These are phyloP conservation scores for Trametes sanguinea DNA, from an alignment of 768 basidiomycete species.

Conservation along the genomic window DNA sequence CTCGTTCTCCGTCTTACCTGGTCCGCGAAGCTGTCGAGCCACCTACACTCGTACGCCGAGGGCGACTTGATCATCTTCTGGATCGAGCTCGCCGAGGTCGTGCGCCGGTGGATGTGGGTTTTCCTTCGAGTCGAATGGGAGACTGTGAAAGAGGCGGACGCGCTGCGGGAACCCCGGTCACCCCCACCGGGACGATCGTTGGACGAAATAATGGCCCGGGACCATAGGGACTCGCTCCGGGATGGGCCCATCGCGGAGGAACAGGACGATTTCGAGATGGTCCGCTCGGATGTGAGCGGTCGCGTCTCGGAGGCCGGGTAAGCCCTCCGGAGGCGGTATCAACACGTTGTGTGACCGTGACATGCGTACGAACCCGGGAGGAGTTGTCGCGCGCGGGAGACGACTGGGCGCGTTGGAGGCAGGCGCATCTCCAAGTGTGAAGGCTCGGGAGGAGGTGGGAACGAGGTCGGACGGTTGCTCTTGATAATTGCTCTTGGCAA, in stretches of 20 bases:
- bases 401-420: background rate
- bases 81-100: slow-evolving; percentile 86
- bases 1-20: slow-evolving; percentile 89
- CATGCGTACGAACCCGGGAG: background rate
- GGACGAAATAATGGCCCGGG: slow-evolving; percentile 6
- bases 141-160: slow-evolving; percentile 58
- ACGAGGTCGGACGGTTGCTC: slow-evolving; percentile 8
- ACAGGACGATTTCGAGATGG: slow-evolving; percentile 27
- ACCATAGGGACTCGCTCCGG: slow-evolving; percentile 15
- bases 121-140: slow-evolving; percentile 98
- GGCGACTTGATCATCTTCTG: slow-evolving; percentile 84
- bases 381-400: too few species aligned
- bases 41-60: slow-evolving; percentile 79
- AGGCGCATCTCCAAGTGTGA: background rate
- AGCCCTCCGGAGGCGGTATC: background rate
- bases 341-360: background rate
- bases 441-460: slow-evolving; percentile 14
- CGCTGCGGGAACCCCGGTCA: slow-evolving; percentile 17
- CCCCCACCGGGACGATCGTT: slow-evolving; percentile 1
- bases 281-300: slow-evolving; percentile 16
- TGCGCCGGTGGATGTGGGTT: slow-evolving; percentile 97
- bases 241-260: slow-evolving; percentile 16
- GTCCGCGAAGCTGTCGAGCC: slow-evolving; percentile 87
- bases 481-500: slow-evolving; percentile 12
- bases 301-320: slow-evolving; percentile 18